Conservation (phyloP, 2,329 filamentous ascomycete genomes). For the Metarhizium sp. region DNA sequence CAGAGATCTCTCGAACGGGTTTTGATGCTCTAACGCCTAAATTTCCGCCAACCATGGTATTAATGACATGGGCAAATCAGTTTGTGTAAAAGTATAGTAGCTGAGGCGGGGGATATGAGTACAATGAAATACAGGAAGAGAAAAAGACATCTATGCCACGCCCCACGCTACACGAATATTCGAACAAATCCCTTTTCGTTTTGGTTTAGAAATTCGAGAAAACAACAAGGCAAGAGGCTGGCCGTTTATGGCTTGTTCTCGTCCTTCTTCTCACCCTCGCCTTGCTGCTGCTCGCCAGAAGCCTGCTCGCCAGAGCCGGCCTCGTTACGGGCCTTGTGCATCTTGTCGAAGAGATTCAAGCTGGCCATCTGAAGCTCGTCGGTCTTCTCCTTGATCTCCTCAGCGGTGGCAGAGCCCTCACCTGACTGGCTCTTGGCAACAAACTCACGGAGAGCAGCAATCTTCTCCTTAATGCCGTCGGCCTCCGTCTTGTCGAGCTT, state of each 20-base stretch:
- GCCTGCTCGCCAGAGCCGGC: slow-evolving; percentile 42
- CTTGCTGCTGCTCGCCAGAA: slow-evolving; percentile 37
- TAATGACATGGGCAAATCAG: slow-evolving; percentile 36
- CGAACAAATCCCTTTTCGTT: slow-evolving; percentile 12
- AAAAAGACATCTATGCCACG: slow-evolving; percentile 23
- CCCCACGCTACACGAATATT: slow-evolving; percentile 24
- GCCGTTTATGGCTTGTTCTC: slow-evolving; percentile 55
- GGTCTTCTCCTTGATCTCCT: slow-evolving; percentile 96
- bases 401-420: slow-evolving; percentile 75
- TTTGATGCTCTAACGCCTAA: slow-evolving; percentile 44
- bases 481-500: slow-evolving; percentile 95
- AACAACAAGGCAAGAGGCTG: slow-evolving; percentile 1
- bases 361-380: slow-evolving; percentile 94
- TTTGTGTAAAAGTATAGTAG: slow-evolving; percentile 22
- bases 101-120: slow-evolving; percentile 37
- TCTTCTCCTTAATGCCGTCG: slow-evolving; percentile 91
- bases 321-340: slow-evolving; percentile 90
- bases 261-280: slow-evolving; percentile 69
- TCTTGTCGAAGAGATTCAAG: slow-evolving; percentile 98
- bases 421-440: slow-evolving; percentile 91
- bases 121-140: slow-evolving; percentile 33
- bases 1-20: slow-evolving; percentile 29
- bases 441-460: slow-evolving; percentile 73
- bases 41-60: slow-evolving; percentile 34
- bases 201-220: slow-evolving; percentile 8